A percentile compares a stretch with the other conserved stretches of the same genome.
These are phyloP conservation scores for Trifolium dubium DNA, from an alignment of 306 rosid genomes.

Conservation along the genomic window DNA sequence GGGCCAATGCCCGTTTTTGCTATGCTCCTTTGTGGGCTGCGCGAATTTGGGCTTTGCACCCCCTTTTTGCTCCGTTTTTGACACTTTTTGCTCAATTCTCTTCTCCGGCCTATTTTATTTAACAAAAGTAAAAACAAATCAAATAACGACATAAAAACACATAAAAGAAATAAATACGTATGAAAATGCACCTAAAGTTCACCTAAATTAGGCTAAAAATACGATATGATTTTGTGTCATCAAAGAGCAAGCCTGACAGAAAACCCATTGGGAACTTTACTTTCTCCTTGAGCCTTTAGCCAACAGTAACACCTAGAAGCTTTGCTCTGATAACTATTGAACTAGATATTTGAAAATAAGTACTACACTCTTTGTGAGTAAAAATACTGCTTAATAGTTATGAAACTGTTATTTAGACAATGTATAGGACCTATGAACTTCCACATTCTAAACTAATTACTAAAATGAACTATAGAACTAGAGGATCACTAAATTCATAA, in stretches of 20 bases:
- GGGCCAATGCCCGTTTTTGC: no score
- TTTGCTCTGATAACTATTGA: background rate
- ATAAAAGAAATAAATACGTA: no score
- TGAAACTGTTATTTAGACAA: background rate
- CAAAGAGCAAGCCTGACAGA: background rate
- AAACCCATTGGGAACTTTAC: background rate
- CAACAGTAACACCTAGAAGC: conserved; percentile 5
- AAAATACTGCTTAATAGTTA: background rate
- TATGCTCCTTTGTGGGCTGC: no score
- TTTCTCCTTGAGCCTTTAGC: conserved; percentile 1
- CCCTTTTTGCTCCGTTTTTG: no score
- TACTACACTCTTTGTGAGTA: background rate
- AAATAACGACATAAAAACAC: no score
- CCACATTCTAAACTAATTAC: conserved; percentile 7
- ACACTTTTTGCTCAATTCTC: no score
- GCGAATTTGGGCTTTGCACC: no score
- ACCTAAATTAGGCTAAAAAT: no score
- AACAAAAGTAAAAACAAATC: no score
- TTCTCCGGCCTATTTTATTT: no score
- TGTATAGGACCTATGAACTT: background rate
- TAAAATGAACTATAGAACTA: background rate
- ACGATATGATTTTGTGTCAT: no score
- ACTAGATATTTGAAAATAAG: background rate
- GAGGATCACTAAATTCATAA: background rate
- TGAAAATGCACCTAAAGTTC: no score